phyloP scores from a whole-genome alignment of 2,329 filamentous ascomycete species.

The Cytospora piceae region DNA sequence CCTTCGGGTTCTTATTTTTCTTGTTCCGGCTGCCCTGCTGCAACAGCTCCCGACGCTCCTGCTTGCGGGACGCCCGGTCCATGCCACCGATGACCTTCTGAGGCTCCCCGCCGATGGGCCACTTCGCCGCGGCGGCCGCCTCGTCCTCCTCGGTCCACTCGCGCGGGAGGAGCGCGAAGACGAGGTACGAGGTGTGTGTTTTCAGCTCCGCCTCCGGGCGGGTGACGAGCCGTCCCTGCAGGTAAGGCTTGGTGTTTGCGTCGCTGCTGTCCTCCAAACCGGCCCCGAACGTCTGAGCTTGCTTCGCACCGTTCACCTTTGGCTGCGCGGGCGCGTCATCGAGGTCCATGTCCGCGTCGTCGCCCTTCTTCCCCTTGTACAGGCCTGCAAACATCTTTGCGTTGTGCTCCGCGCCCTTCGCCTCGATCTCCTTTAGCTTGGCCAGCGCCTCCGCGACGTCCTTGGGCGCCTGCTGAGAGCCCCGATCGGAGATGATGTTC shows the following conservation, averaged over 20 bases:
- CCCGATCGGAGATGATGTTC: constrained; percentile 66
- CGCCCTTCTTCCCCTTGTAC: constrained; percentile 36
- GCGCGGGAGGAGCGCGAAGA: constrained; percentile 87
- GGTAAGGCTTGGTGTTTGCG: constrained; percentile 58
- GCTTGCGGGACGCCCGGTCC: constrained; percentile 58
- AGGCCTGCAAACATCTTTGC: constrained; percentile 38
- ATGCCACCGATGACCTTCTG: constrained; percentile 56
- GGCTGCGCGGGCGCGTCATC: constrained; percentile 28
- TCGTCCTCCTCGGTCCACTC: constrained; percentile 88
- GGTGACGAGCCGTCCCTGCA: constrained; percentile 78
- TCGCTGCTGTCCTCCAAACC: constrained; percentile 24
- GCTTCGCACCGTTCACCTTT: constrained; percentile 33
- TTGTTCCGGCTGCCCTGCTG: constrained; percentile 39
- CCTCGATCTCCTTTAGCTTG: constrained; percentile 74
- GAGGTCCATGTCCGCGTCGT: constrained; percentile 34
- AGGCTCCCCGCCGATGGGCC: constrained; percentile 60
- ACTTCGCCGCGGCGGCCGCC: constrained; percentile 63
- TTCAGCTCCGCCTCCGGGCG: constrained; percentile 87
- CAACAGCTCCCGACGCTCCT: constrained; percentile 57
- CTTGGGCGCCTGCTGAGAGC: constrained; percentile 69
- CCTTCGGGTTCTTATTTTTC: constrained; percentile 26
- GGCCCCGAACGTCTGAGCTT: neutral
- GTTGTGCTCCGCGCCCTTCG: constrained; percentile 65
- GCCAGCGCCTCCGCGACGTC: constrained; percentile 79
- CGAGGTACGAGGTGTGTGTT: constrained; percentile 95